These are phyloP conservation scores for Akanthomyces dipterigenus DNA, from an alignment of 2,329 filamentous ascomycete species.

Conservation along the genomic window DNA sequence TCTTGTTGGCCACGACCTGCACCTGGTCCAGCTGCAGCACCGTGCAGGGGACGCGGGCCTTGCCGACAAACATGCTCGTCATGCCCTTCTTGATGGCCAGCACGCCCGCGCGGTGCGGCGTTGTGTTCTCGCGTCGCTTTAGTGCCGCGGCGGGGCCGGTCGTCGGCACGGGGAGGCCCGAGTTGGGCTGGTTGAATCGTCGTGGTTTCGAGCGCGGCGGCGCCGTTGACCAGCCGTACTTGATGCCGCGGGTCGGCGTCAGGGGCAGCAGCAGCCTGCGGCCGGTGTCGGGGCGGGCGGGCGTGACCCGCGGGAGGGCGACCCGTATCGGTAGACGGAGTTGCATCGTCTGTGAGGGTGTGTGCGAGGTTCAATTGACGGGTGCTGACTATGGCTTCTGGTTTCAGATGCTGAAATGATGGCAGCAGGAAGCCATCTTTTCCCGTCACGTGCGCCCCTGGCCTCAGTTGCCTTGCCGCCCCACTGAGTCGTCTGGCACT, in stretches of 20 bases:
- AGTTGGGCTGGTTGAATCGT: constrained; percentile 53
- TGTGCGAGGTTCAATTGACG: constrained; percentile 12
- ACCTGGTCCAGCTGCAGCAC: constrained; percentile 90
- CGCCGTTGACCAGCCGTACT: constrained; percentile 56
- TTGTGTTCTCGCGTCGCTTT: constrained; percentile 49
- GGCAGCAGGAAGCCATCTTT: neutral
- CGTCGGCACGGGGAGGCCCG: constrained; percentile 50
- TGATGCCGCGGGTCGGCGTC: constrained; percentile 42
- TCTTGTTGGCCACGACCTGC: constrained; percentile 84
- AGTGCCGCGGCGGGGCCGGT: constrained; percentile 56
- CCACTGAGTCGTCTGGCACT: neutral
- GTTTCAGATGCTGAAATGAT: constrained; percentile 1
- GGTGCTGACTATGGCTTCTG: constrained; percentile 12
- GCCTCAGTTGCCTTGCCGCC: neutral
- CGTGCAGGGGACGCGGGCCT: constrained; percentile 76
- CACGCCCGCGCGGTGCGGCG: constrained; percentile 67
- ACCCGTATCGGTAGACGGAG: constrained; percentile 38
- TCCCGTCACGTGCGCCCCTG: constrained; percentile 8
- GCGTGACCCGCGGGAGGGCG: constrained; percentile 33
- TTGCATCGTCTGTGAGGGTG: constrained; percentile 32
- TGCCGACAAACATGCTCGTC: constrained; percentile 80
- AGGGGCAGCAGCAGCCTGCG: constrained; percentile 38
- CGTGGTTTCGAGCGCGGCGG: constrained; percentile 44
- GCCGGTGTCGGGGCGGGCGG: constrained; percentile 23
- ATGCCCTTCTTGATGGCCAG: constrained; percentile 92